Conservation (phyloP, 2,329 filamentous ascomycete species). For the Alternaria gansuensis region DNA sequence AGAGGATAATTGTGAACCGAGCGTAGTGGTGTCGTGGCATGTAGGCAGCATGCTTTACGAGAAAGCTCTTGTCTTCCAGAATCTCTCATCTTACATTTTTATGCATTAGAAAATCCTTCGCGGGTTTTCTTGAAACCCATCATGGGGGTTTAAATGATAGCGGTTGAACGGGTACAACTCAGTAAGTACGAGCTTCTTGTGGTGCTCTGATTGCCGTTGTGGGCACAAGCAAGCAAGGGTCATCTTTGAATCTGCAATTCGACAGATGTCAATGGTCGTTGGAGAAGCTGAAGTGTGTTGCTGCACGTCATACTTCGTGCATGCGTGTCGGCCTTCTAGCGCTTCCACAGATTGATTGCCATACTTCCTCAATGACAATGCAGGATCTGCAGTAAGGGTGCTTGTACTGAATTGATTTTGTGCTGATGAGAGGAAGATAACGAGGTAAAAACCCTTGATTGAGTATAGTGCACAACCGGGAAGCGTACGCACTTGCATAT, state of each 20-base stretch:
- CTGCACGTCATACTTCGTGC: constrained; percentile 25
- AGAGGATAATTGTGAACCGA: background rate
- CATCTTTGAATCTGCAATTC: constrained; percentile 2
- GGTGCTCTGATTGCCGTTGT: background rate
- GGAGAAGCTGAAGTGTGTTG: constrained; percentile 8
- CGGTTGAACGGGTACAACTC: background rate
- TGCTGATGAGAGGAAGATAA: constrained; percentile 19
- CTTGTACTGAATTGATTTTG: constrained; percentile 20
- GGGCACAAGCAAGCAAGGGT: constrained; percentile 1
- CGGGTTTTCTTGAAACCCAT: background rate
- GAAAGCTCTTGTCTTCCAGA: background rate
- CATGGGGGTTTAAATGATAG: background rate
- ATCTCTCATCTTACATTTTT: background rate
- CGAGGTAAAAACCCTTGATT: constrained; percentile 11
- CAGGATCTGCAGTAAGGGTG: constrained; percentile 31
- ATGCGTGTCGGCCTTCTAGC: constrained; percentile 21
- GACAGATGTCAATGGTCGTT: constrained; percentile 5
- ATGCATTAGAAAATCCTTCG: background rate
- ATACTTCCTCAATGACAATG: constrained; percentile 19
- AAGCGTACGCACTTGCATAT: constrained; percentile 12
- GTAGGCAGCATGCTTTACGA: background rate
- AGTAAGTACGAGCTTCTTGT: background rate
- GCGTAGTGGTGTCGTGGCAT: background rate
- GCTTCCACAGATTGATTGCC: constrained; percentile 24
- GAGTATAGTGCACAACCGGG: constrained; percentile 13